These are phyloP conservation scores for Rhizopogon sp. DNA, from an alignment of 768 basidiomycete genomes.

Conservation along the genomic window DNA sequence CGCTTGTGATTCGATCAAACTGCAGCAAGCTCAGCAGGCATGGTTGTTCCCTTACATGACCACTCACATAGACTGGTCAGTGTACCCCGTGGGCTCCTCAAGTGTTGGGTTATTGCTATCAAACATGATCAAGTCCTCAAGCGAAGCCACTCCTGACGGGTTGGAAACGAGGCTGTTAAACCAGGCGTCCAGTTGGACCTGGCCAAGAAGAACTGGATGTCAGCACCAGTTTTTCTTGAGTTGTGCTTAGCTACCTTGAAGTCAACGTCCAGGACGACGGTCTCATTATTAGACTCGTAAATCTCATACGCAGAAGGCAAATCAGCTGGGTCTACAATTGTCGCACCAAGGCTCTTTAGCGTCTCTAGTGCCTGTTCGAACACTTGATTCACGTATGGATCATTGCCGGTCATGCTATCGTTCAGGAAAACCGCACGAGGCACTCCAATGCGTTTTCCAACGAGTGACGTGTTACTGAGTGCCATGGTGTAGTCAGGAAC, in stretches of 20 bases:
- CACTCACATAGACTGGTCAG: constrained; percentile 28
- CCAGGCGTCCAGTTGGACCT: constrained; percentile 54
- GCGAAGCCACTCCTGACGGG: constrained; percentile 53
- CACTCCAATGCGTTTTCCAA: constrained; percentile 50
- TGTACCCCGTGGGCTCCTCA: constrained; percentile 36
- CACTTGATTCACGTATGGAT: constrained; percentile 27
- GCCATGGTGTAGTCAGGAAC: constrained; percentile 56
- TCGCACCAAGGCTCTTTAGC: constrained; percentile 35
- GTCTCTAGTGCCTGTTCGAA: constrained; percentile 37
- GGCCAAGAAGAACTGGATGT: background rate
- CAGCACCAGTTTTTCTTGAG: background rate
- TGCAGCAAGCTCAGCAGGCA: constrained; percentile 7
- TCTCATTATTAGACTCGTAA: constrained; percentile 45
- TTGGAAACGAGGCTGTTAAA: constrained; percentile 41
- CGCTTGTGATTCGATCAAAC: constrained; percentile 19
- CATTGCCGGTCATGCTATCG: constrained; percentile 19
- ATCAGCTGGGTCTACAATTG: constrained; percentile 60
- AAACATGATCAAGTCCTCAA: constrained; percentile 56
- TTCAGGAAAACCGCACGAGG: constrained; percentile 35
- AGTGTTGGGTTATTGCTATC: constrained; percentile 44
- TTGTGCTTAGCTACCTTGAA: constrained; percentile 45
- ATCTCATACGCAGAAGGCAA: constrained; percentile 53
- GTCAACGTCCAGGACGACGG: constrained; percentile 47
- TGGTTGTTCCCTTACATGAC: background rate
- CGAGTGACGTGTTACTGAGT: constrained; percentile 41